Percentiles rank a stretch among this genome's conserved stretches.
Conservation (phyloP, 257 asterid genomes). For the Solanum habrochaites region DNA sequence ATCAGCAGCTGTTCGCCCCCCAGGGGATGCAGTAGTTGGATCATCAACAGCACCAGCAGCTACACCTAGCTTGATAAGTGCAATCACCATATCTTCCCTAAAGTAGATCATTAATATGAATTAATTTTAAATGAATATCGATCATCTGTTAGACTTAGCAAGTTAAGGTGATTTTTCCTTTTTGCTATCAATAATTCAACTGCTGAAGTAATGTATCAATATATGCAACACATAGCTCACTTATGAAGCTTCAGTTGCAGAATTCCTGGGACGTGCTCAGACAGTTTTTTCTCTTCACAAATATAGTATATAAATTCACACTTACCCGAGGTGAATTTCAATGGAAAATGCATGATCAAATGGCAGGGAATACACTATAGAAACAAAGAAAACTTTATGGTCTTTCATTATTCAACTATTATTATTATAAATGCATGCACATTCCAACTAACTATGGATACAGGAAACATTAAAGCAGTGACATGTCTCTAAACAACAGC, state of each 20-base stretch:
- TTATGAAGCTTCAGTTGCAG: not conserved
- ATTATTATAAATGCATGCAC: not conserved
- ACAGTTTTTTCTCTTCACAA: not conserved
- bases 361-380: not conserved
- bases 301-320: not conserved
- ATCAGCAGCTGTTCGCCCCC: constrained; percentile 22
- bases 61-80: constrained; percentile 12
- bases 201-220: not conserved
- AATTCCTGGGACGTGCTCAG: not conserved
- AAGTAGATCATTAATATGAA: not conserved
- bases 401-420: not conserved
- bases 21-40: constrained; percentile 14
- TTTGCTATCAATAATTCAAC: not conserved
- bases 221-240: not conserved
- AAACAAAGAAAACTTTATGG: not conserved
- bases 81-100: constrained; percentile 12
- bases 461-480: not conserved
- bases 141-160: not conserved
- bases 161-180: not conserved
- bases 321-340: not conserved
- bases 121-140: not conserved
- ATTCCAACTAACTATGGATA: not conserved
- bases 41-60: constrained; percentile 19
- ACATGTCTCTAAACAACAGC: not conserved
- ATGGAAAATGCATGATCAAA: not conserved